phyloP scores from a whole-genome alignment of 2,329 filamentous ascomycete genomes.

The Fusarium sp. region DNA sequence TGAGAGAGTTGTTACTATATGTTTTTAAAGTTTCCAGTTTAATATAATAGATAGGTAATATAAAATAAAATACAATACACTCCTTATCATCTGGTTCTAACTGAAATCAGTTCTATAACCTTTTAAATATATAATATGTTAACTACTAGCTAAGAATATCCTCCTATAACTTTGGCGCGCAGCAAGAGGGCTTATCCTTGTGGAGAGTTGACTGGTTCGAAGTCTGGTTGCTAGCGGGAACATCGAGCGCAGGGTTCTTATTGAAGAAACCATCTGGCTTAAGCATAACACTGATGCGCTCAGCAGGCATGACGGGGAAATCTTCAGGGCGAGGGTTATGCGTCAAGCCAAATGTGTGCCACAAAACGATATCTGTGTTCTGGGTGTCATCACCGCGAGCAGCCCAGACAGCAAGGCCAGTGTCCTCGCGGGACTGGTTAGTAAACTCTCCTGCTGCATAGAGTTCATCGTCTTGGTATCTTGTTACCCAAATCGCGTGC shows the following conservation, averaged over 20 bases:
- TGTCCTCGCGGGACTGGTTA: slow-evolving; percentile 56
- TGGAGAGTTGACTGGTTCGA: too few species aligned
- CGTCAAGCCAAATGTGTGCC: slow-evolving; percentile 73
- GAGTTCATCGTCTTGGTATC: slow-evolving; percentile 60
- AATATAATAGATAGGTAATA: too few species aligned
- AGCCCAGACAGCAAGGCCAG: slow-evolving; percentile 58
- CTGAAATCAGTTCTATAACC: too few species aligned
- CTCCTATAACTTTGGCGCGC: too few species aligned
- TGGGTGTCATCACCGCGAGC: slow-evolving; percentile 62
- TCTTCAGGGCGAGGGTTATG: slow-evolving; percentile 77
- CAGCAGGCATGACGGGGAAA: slow-evolving; percentile 76
- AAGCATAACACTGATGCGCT: slow-evolving; percentile 62
- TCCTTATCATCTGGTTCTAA: too few species aligned
- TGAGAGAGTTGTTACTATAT: too few species aligned
- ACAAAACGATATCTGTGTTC: slow-evolving; percentile 69
- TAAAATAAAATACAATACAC: too few species aligned
- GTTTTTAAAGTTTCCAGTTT: too few species aligned
- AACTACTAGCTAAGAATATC: too few species aligned
- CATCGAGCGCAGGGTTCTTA: slow-evolving; percentile 63
- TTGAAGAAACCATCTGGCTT: slow-evolving; percentile 65
- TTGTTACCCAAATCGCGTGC: slow-evolving; percentile 63
- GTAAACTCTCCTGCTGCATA: slow-evolving; percentile 61
- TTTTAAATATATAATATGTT: too few species aligned
- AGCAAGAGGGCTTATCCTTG: too few species aligned
- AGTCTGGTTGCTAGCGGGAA: too few species aligned